Evolutionary conservation across 345 rosid genomes (phyloP), one percentile per base, ranked within the genome.

Genomic region (Theobroma cacao): DNA sequence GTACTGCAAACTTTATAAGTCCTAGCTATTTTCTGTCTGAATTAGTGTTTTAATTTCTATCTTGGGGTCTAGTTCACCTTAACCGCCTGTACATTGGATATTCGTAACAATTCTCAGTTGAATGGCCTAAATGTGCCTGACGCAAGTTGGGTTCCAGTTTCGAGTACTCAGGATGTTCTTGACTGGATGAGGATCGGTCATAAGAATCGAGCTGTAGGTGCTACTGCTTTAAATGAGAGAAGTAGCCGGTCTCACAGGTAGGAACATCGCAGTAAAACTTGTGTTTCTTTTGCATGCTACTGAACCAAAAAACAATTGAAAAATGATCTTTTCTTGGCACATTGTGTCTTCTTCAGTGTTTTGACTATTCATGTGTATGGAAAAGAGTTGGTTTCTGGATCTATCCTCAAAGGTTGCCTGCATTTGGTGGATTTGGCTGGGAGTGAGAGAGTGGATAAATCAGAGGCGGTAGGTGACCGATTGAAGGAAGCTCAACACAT

Each of bases 171-270:
- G 74, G 99, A 96, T 79, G 99, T 96, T 83, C 94, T 96, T 84
- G 97, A 96, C 31, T 83, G 89, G 80, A 96, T 96, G 99, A 93
- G 83, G 80, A 86, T 91, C 47, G 99, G 99, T 50, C 98, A 92
- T 48, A 88, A 82, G 84, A 96, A 96, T 79, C 97, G 99, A 30
- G 95, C 98, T 14, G 98, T 96, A 4, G 99, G 99, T 7, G 97
- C 99, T 22, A 96, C 99, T 60, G 99, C 99, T 79, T 82, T 96
- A 58, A 96, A 96, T 77, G 99, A 92, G 80, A 80, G 99, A 75
- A 96, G 99, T 78, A 96, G 99, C 74, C 97, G 99, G 28, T 96
- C 99, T 76, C 99, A 96, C 72, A 92, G 99, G 97, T n/a, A n/a
- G n/a, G n/a, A n/a, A n/a, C n/a, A n/a, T n/a, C n/a, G n/a, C n/a